Evolutionary conservation across 176 grass and related monocot genomes (phyloP), one percentile per base, ranked within the genome.

Genomic region (Ensete ventricosum): DNA sequence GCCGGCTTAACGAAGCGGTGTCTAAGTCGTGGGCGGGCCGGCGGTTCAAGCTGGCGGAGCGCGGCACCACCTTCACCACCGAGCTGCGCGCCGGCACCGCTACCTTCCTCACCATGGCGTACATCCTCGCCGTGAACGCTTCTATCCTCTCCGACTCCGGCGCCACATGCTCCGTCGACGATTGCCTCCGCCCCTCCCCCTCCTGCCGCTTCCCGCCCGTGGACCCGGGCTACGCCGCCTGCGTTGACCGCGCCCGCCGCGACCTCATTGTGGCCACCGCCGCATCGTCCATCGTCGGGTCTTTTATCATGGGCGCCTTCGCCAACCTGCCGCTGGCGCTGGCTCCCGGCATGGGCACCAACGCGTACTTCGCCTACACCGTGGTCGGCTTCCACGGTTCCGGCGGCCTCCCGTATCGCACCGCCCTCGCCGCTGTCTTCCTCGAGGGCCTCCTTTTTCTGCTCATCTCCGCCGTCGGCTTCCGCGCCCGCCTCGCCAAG

Each of bases 281-380:
- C 53, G 25, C 24, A 1, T 55, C 54, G 11, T 25, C 53, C 25
- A 57, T 74, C 20, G 29, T 74, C 54, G 72, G 72, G 12, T 57
- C 53, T 14, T 25, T 74, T 53, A 51, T 57, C 25, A 74, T 74
- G 72, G 72, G 72, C 24, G 72, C 54, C 17, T 55, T 74, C 24
- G 72, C 72, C 13, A 74, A 74, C 72, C 72, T 74, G 13, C 72
- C 72, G 7, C 23, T 74, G 23, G 72, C 72, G 11, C 72, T 74
- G 51, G 72, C 72, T 7, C 72, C 72, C 14, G 72, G 53, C 72
- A 74, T 74, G 71, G 71, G 71, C 51, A 8, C 71, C 50, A 73
- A 73, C 71, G 71, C 71, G 16, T 73, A 73, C 71, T 74, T 74
- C 72, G 72, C 72, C 14, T 74, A 74, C 72, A 57, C 53, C 13